phyloP scores from a whole-genome alignment of 768 basidiomycete genomes.

The Lactifluus echinatus region DNA sequence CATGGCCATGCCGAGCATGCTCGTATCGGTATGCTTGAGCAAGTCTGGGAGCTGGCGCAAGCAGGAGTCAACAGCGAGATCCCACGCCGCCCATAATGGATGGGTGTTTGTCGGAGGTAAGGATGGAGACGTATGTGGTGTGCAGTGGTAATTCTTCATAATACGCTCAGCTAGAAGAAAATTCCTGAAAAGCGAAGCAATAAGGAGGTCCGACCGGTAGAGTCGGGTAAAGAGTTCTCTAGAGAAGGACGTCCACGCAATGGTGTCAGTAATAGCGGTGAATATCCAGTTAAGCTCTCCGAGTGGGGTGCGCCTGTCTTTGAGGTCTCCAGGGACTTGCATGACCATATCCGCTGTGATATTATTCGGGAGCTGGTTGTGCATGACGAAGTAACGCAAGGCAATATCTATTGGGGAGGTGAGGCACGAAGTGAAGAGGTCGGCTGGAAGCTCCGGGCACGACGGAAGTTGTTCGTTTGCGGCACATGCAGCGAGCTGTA shows the following conservation, averaged over 20 bases:
- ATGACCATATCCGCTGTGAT: constrained; percentile 85
- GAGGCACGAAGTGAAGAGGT: constrained; percentile 94
- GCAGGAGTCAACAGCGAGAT: constrained; percentile 91
- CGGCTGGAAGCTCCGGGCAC: constrained; percentile 93
- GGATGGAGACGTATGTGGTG: constrained; percentile 85
- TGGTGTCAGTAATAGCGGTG: constrained; percentile 97
- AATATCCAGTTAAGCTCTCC: constrained; percentile 99
- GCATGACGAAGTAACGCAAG: constrained; percentile 87
- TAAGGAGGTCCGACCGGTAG: constrained; percentile 90
- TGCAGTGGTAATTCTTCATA: constrained; percentile 97
- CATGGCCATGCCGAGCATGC: constrained; percentile 21
- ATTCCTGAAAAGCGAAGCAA: constrained; percentile 94
- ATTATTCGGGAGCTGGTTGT: constrained; percentile 73
- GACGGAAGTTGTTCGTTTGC: constrained; percentile 89
- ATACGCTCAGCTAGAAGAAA: constrained; percentile 96
- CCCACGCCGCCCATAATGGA: constrained; percentile 95
- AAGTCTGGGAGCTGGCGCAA: constrained; percentile 88
- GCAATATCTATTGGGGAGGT: constrained; percentile 99
- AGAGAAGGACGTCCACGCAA: constrained; percentile 97
- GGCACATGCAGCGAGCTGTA: constrained; percentile 92
- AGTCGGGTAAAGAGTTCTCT: constrained; percentile 87
- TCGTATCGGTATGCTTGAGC: constrained; percentile 32
- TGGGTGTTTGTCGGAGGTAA: constrained; percentile 97
- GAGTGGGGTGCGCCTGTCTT: constrained; percentile 90
- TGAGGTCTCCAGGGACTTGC: constrained; percentile 93